Evolutionary conservation across 192 early-diverging fungal genomes (phyloP), one percentile per base, ranked within the genome.

Genomic region (Podila horticola): DNA sequence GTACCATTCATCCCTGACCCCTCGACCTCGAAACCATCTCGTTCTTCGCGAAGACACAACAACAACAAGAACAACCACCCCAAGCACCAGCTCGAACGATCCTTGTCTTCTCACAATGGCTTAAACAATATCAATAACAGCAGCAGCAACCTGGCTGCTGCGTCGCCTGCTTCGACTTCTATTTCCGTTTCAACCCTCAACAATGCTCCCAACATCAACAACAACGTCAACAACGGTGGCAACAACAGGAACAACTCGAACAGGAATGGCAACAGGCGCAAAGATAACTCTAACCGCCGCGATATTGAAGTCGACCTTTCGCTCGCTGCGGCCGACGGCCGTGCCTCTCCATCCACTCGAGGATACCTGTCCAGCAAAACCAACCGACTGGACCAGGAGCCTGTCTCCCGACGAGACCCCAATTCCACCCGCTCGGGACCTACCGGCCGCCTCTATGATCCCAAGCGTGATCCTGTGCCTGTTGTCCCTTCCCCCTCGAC

Each of bases 1-100:
- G 77, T 68, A 69, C 71, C 77, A 64, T 81, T 58, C 77, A 73
- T 64, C 28, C 67, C 77, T 64, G 52, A 70, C 48, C 17, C 71
- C 51, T 63, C 74, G 1, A n/a, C 64, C 33, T 67, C 72, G 72
- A 81, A 73, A 30, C 66, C 58, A 38, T 29, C 64, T 69, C 64
- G 58, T 69, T 64, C 28, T 61, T n/a, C 70, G 20, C 76, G 70
- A 36, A 69, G 71, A 24, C 52, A 59, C 63, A 58, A 62, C 45
- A 62, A 62, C 59, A 62, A 28, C 45, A 70, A 59, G 6, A 61
- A 26, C 59, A 61, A 20, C 29, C 31, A 36, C 13, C 9, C 72
- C 70, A 60, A 73, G 67, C 66, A 68, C 29, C 28, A 69, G 62
- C 62, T 73, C 72, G 24, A 55, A 22, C 52, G 52, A 24, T 55